Conservation (phyloP, 768 basidiomycete species). For the Solioccasus polychromus region DNA sequence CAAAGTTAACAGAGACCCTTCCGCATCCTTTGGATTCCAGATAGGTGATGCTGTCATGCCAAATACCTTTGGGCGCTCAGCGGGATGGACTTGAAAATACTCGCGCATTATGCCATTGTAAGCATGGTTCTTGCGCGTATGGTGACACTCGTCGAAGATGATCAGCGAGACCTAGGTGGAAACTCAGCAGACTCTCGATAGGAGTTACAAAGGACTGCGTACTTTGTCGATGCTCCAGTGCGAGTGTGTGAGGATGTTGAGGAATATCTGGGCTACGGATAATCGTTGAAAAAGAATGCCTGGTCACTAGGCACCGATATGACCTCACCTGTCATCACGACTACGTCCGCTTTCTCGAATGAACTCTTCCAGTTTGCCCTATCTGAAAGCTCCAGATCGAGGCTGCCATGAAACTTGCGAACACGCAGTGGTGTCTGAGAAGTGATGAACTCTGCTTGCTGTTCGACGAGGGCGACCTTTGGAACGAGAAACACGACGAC, state of each 20-base stretch:
- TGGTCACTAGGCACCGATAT: neutral
- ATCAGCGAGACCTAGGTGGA: slow-evolving; percentile 48
- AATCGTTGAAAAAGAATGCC: slow-evolving; percentile 3
- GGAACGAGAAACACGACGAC: slow-evolving; percentile 81
- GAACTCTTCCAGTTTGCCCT: slow-evolving; percentile 60
- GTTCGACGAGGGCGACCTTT: slow-evolving; percentile 80
- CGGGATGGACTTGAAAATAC: slow-evolving; percentile 44
- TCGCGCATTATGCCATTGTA: slow-evolving; percentile 59
- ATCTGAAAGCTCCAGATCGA: slow-evolving; percentile 71
- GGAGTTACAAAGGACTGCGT: neutral
- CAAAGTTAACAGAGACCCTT: slow-evolving; percentile 56
- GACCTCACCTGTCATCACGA: slow-evolving; percentile 78
- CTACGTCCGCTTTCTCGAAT: slow-evolving; percentile 64
- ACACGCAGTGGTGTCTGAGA: slow-evolving; percentile 66
- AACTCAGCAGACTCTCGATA: neutral
- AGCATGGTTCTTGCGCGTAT: slow-evolving; percentile 53
- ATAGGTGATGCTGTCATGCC: slow-evolving; percentile 93
- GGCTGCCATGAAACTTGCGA: slow-evolving; percentile 63
- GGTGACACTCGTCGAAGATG: slow-evolving; percentile 59
- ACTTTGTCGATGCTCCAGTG: slow-evolving; percentile 72
- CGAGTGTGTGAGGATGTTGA: slow-evolving; percentile 78
- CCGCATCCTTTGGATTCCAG: slow-evolving; percentile 72
- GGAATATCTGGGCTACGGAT: slow-evolving; percentile 70
- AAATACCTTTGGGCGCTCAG: slow-evolving; percentile 74
- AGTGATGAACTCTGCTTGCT: slow-evolving; percentile 68